These are phyloP conservation scores for Zea luxurians DNA, from an alignment of 176 grass and related monocot genomes.

Conservation along the genomic window DNA sequence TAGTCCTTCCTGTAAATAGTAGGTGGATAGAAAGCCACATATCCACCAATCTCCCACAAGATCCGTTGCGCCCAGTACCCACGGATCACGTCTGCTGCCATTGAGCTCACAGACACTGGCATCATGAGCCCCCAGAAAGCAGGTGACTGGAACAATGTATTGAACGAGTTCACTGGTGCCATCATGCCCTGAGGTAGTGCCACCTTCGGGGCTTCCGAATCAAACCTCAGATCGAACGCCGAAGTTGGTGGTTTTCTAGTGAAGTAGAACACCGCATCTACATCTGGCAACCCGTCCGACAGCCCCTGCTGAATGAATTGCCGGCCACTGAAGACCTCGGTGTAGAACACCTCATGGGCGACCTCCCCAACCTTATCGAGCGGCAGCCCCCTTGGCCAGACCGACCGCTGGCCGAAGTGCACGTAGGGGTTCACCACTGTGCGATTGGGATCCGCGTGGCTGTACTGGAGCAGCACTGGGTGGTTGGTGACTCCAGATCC, in stretches of 20 bases:
- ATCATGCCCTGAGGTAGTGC: slow-evolving; percentile 86
- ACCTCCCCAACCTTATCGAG: slow-evolving; percentile 87
- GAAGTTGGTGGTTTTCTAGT: slow-evolving; percentile 79
- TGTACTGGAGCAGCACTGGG: slow-evolving; percentile 89
- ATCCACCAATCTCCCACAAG: slow-evolving; percentile 96
- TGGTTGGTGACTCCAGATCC: slow-evolving; percentile 59
- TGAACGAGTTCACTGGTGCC: slow-evolving; percentile 93
- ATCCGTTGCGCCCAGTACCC: slow-evolving; percentile 93
- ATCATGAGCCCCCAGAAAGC: slow-evolving; percentile 97
- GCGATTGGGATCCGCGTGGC: slow-evolving; percentile 83
- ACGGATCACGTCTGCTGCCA: slow-evolving; percentile 95
- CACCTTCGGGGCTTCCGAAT: slow-evolving; percentile 84
- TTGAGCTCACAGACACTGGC: slow-evolving; percentile 86
- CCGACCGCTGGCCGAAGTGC: slow-evolving; percentile 93
- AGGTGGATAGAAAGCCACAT: slow-evolving; percentile 79
- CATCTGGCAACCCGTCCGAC: slow-evolving; percentile 85
- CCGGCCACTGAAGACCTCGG: slow-evolving; percentile 75
- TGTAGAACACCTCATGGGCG: slow-evolving; percentile 90
- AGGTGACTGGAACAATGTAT: slow-evolving; percentile 86
- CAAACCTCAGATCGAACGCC: slow-evolving; percentile 70
- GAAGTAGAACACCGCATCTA: slow-evolving; percentile 95
- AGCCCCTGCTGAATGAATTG: slow-evolving; percentile 99
- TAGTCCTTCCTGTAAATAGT: slow-evolving; percentile 88
- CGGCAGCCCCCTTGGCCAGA: slow-evolving; percentile 91
- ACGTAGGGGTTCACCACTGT: slow-evolving; percentile 94